Conservation (phyloP, 2,329 filamentous ascomycete species). For the Zelopaecilomyces penicillatus region DNA sequence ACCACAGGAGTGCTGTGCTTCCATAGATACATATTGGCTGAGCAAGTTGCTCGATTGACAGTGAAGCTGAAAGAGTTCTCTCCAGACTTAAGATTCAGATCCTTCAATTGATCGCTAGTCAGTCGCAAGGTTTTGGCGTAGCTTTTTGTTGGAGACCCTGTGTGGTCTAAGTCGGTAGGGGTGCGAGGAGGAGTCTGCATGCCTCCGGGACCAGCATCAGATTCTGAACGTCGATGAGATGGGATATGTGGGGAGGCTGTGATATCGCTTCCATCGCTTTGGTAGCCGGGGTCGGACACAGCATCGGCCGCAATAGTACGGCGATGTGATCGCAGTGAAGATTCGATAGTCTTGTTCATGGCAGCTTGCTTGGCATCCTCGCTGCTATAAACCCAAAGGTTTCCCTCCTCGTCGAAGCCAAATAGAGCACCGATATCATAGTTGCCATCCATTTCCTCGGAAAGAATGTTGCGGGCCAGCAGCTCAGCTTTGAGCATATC, state of each 20-base stretch:
- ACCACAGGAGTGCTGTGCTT: slow-evolving; percentile 84
- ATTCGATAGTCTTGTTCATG: slow-evolving; percentile 54
- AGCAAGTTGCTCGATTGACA: slow-evolving; percentile 88
- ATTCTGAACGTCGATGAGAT: slow-evolving; percentile 57
- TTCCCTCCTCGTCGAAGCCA: slow-evolving; percentile 89
- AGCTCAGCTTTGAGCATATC: slow-evolving; percentile 87
- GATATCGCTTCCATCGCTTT: slow-evolving; percentile 72
- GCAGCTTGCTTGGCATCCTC: slow-evolving; percentile 92
- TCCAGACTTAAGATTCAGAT: slow-evolving; percentile 72
- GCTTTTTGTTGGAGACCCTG: slow-evolving; percentile 67
- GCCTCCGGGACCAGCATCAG: slow-evolving; percentile 48
- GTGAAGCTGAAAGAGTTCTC: slow-evolving; percentile 93
- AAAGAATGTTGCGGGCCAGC: slow-evolving; percentile 84
- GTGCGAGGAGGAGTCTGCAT: slow-evolving; percentile 59
- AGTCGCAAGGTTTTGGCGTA: slow-evolving; percentile 94
- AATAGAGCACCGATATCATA: slow-evolving; percentile 96
- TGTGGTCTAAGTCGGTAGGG: slow-evolving; percentile 57
- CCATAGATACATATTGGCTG: slow-evolving; percentile 91
- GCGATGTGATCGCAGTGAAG: slow-evolving; percentile 36
- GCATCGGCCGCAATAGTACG: slow-evolving; percentile 63
- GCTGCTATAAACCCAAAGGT: slow-evolving; percentile 99
- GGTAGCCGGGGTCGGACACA: slow-evolving; percentile 86
- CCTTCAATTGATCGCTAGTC: slow-evolving; percentile 91
- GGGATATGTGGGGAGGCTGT: slow-evolving; percentile 38
- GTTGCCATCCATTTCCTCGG: slow-evolving; percentile 86